These are phyloP conservation scores for Pestalotiopsis sp. DNA, from an alignment of 2,329 filamentous ascomycete genomes.

Conservation along the genomic window DNA sequence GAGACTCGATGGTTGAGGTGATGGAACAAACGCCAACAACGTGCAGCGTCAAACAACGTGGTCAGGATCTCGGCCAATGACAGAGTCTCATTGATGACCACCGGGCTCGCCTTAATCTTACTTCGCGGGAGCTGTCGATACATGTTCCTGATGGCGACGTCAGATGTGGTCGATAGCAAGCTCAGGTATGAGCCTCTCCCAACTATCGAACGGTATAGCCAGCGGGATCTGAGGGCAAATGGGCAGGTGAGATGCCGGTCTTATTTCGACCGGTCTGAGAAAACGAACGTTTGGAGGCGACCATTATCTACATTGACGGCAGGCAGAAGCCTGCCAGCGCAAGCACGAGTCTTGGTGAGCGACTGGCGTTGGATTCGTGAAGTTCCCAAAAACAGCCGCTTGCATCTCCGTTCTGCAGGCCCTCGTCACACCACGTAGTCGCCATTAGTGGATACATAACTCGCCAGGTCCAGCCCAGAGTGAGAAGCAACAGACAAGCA, in stretches of 20 bases:
- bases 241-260: background rate
- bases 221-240: conserved; percentile 2
- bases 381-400: conserved; percentile 13
- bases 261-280: background rate
- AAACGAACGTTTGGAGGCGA: background rate
- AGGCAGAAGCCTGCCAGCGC: conserved; percentile 1
- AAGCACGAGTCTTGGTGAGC: background rate
- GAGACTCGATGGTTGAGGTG: background rate
- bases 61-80: background rate
- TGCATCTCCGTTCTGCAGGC: conserved; percentile 15
- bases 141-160: conserved; percentile 8
- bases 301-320: background rate
- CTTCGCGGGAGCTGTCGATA: conserved; percentile 8
- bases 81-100: background rate
- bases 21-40: background rate
- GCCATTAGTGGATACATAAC: conserved; percentile 12
- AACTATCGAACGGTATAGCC: conserved; percentile 2
- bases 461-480: conserved; percentile 8
- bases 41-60: background rate
- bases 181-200: background rate
- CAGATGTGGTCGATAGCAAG: background rate
- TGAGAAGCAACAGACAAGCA: background rate
- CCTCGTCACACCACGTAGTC: conserved; percentile 18
- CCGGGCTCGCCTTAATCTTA: conserved; percentile 9
- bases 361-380: background rate